A percentile compares a stretch with the other conserved stretches of the same genome.
Evolutionary conservation across 2,329 filamentous ascomycete species (phyloP).

Genomic region (Thielaviopsis euricoi): DNA sequence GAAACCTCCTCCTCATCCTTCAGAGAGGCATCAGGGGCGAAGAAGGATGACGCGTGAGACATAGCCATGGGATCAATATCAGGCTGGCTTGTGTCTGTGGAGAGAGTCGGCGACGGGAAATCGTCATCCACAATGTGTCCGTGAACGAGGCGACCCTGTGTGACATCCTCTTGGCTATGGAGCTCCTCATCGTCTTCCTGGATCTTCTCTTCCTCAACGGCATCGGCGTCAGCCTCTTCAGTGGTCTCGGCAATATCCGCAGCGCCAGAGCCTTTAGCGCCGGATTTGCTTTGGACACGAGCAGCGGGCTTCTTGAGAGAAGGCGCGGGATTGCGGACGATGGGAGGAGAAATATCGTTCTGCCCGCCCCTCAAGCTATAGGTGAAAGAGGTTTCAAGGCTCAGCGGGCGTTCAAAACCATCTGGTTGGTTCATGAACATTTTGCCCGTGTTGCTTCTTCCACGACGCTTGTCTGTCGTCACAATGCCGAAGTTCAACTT

Average conservation of each 20-base stretch:
- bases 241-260: slow-evolving; percentile 5
- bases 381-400: slow-evolving; percentile 20
- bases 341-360: slow-evolving; percentile 5
- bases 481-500: slow-evolving; percentile 98
- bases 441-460: slow-evolving; percentile 54
- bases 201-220: slow-evolving; percentile 19
- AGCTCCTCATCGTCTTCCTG: slow-evolving; percentile 48
- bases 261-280: not conserved
- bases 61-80: slow-evolving; percentile 72
- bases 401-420: slow-evolving; percentile 32
- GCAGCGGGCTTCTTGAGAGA: not conserved
- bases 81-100: slow-evolving; percentile 45
- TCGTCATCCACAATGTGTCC: slow-evolving; percentile 93
- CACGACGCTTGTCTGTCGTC: slow-evolving; percentile 60
- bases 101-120: slow-evolving; percentile 62
- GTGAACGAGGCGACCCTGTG: slow-evolving; percentile 76
- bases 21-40: slow-evolving; percentile 53
- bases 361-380: slow-evolving; percentile 12
- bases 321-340: not conserved
- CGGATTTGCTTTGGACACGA: not conserved
- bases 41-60: slow-evolving; percentile 66
- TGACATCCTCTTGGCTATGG: slow-evolving; percentile 72
- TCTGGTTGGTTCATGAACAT: slow-evolving; percentile 58
- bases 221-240: not conserved
- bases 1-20: slow-evolving; percentile 68